Evolutionary conservation across 2,329 filamentous ascomycete species (phyloP).

Genomic region (Epichloe hybrida): DNA sequence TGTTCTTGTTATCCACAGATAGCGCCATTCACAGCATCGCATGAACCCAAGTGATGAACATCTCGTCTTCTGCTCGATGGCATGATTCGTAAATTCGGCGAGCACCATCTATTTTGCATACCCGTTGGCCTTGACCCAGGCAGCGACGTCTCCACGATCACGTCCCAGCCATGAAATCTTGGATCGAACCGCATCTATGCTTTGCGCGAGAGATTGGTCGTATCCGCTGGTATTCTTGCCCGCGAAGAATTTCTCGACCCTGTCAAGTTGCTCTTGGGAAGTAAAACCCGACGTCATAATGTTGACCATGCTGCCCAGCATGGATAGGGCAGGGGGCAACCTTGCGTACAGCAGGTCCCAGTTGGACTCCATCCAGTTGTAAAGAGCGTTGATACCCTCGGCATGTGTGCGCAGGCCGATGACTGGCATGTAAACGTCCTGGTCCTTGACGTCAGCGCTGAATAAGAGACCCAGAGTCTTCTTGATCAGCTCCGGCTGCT

Average conservation of each 20-base stretch:
- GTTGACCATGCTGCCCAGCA: constrained; percentile 72
- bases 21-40: no score
- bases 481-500: constrained; percentile 67
- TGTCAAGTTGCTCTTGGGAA: constrained; percentile 57
- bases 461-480: constrained; percentile 64
- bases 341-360: constrained; percentile 76
- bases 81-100: not conserved
- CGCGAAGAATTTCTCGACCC: constrained; percentile 69
- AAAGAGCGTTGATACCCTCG: constrained; percentile 68
- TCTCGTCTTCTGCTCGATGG: not conserved
- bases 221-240: constrained; percentile 73
- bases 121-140: constrained; percentile 14
- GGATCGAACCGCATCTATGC: constrained; percentile 67
- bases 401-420: constrained; percentile 64
- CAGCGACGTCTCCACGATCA: constrained; percentile 13
- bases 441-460: constrained; percentile 74
- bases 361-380: constrained; percentile 71
- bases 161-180: constrained; percentile 37
- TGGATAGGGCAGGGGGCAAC: constrained; percentile 72
- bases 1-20: not conserved
- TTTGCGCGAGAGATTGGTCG: constrained; percentile 81
- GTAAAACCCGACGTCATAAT: constrained; percentile 76
- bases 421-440: constrained; percentile 86
- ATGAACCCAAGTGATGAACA: no score
- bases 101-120: constrained; percentile 4